These are phyloP conservation scores for Tricholoma sp. DNA, from an alignment of 768 basidiomycete genomes.

Conservation along the genomic window DNA sequence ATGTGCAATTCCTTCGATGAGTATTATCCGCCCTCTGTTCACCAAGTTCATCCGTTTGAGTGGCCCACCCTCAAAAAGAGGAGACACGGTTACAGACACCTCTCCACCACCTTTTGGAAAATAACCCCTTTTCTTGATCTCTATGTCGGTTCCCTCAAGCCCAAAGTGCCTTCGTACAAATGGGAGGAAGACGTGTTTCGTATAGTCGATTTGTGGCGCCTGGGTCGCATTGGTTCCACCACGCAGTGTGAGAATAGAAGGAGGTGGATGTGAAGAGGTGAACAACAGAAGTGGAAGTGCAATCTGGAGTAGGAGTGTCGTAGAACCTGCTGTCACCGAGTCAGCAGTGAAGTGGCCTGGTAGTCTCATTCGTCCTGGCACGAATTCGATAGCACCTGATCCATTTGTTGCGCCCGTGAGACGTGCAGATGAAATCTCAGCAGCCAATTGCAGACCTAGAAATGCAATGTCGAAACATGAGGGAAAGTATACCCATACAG, in stretches of 20 bases:
- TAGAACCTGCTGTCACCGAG: constrained; percentile 65
- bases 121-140: constrained; percentile 58
- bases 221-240: constrained; percentile 71
- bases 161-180: constrained; percentile 60
- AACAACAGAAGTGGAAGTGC: constrained; percentile 67
- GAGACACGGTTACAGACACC: constrained; percentile 38
- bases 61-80: constrained; percentile 32
- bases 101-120: constrained; percentile 71
- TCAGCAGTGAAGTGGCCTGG: constrained; percentile 37
- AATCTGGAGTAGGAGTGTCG: constrained; percentile 66
- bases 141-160: constrained; percentile 34
- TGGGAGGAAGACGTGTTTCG: constrained; percentile 58
- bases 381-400: constrained; percentile 51
- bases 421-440: constrained; percentile 52
- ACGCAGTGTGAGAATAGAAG: constrained; percentile 47
- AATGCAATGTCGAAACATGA: not conserved
- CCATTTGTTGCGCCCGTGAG: constrained; percentile 49
- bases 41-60: constrained; percentile 42
- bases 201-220: constrained; percentile 77
- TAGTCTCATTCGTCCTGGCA: constrained; percentile 41
- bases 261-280: constrained; percentile 22
- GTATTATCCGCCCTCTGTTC: constrained; percentile 49
- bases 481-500: not conserved
- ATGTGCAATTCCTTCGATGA: constrained; percentile 56
- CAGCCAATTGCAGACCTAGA: constrained; percentile 61